These are phyloP conservation scores for Aspergillus chevalieri DNA, from an alignment of 2,329 filamentous ascomycete species.

Conservation along the genomic window DNA sequence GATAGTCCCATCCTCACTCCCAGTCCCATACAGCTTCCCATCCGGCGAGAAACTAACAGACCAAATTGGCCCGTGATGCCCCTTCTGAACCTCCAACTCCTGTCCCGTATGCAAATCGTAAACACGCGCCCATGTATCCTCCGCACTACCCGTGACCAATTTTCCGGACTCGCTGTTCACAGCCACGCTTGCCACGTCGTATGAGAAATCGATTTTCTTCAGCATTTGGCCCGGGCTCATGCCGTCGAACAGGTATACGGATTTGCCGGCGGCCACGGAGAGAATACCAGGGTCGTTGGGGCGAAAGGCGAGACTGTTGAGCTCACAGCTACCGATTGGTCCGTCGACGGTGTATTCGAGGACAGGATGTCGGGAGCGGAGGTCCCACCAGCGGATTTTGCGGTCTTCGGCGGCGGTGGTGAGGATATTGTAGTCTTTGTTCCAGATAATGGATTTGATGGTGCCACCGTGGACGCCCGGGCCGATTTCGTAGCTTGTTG, in stretches of 20 bases:
- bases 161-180: constrained; percentile 75
- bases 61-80: constrained; percentile 96
- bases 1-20: constrained; percentile 94
- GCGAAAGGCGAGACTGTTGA: constrained; percentile 61
- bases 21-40: constrained; percentile 91
- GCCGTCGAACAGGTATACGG: constrained; percentile 86
- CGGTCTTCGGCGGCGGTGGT: constrained; percentile 89
- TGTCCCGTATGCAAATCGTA: constrained; percentile 79
- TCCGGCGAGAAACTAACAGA: constrained; percentile 91
- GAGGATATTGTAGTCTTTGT: constrained; percentile 77
- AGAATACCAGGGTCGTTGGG: constrained; percentile 65
- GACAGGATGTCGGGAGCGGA: constrained; percentile 68
- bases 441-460: constrained; percentile 97
- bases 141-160: constrained; percentile 83
- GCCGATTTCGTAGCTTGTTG: constrained; percentile 79
- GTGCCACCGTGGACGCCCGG: constrained; percentile 74
- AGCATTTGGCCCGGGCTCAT: constrained; percentile 60
- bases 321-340: constrained; percentile 84
- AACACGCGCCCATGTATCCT: constrained; percentile 93
- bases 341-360: constrained; percentile 74
- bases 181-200: constrained; percentile 85
- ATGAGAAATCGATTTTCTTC: constrained; percentile 72
- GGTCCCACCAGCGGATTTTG: constrained; percentile 88
- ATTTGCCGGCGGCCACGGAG: constrained; percentile 89
- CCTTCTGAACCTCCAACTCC: constrained; percentile 92